These are phyloP conservation scores for Aspergillus alliaceus DNA, from an alignment of 2,329 filamentous ascomycete genomes.

Conservation along the genomic window DNA sequence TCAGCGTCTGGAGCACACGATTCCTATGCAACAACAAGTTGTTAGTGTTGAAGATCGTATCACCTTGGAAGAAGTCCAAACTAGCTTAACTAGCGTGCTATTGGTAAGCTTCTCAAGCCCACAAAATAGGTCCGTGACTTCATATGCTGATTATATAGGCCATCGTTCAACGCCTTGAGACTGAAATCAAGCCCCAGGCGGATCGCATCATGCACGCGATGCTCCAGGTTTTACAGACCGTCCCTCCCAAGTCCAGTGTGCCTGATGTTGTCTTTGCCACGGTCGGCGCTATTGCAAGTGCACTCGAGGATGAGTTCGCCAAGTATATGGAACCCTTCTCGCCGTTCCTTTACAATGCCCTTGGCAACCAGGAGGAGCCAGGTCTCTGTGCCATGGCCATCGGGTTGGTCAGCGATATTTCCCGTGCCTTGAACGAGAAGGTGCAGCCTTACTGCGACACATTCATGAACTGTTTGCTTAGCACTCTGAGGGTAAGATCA, in stretches of 20 bases:
- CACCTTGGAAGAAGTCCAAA: constrained; percentile 96
- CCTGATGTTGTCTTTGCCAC: constrained; percentile 92
- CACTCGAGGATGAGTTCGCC: constrained; percentile 86
- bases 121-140: neutral
- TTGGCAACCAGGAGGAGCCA: constrained; percentile 93
- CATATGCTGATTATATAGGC: constrained; percentile 44
- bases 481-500: constrained; percentile 71
- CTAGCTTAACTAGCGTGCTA: constrained; percentile 86
- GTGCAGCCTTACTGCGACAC: constrained; percentile 94
- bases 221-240: constrained; percentile 74
- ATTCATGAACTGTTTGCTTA: constrained; percentile 97
- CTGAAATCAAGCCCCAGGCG: constrained; percentile 84
- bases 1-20: constrained; percentile 84
- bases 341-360: constrained; percentile 88
- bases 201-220: constrained; percentile 92
- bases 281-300: constrained; percentile 86
- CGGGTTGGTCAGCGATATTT: constrained; percentile 94
- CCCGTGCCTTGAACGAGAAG: constrained; percentile 82
- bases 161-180: constrained; percentile 87
- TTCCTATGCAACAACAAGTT: constrained; percentile 86
- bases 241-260: constrained; percentile 85
- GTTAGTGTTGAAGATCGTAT: constrained; percentile 97
- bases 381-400: constrained; percentile 96
- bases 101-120: constrained; percentile 49
- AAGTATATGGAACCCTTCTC: constrained; percentile 98